Percentiles rank a stretch among this genome's conserved stretches.
Conservation (phyloP, 2,329 filamentous ascomycete species). For the Ophiocordyceps camponoti-floridani region DNA sequence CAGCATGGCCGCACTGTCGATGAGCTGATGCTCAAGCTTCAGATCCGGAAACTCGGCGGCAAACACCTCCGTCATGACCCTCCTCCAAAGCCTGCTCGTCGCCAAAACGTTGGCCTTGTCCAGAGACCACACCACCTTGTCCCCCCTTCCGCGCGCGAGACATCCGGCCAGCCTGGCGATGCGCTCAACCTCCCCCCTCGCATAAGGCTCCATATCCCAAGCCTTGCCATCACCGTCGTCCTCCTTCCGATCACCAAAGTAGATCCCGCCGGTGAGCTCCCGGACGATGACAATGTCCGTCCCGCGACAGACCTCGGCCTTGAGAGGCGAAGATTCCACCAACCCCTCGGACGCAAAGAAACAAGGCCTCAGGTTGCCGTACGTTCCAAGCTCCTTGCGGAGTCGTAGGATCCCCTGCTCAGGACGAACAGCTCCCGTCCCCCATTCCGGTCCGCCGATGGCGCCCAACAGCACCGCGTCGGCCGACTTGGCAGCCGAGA, state of each 20-base stretch:
- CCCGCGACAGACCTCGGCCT: conserved; percentile 66
- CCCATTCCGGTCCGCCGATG: conserved; percentile 95
- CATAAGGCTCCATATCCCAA: conserved; percentile 77
- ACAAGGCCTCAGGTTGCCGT: conserved; percentile 90
- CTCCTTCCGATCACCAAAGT: conserved; percentile 75
- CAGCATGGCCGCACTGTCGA: conserved; percentile 93
- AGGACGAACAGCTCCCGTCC: conserved; percentile 69
- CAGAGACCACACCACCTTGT: conserved; percentile 59
- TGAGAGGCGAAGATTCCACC: conserved; percentile 71
- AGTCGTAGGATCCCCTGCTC: conserved; percentile 84
- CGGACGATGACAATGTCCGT: conserved; percentile 88
- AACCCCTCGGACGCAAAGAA: conserved; percentile 83
- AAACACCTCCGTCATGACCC: conserved; percentile 72
- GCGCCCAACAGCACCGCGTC: conserved; percentile 85
- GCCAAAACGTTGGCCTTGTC: conserved; percentile 97
- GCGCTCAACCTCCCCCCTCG: conserved; percentile 69
- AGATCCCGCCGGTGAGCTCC: conserved; percentile 83
- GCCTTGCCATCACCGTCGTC: conserved; percentile 54
- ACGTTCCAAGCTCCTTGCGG: conserved; percentile 84
- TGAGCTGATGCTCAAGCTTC: conserved; percentile 72
- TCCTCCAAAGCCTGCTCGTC: conserved; percentile 77
- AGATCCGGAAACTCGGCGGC: conserved; percentile 76
- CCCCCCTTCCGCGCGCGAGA: conserved; percentile 57
- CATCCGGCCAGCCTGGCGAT: conserved; percentile 67
- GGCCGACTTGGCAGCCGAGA: conserved; percentile 65